phyloP scores from a whole-genome alignment of 805 yeast genomes.

The Metschnikowia colocasiae region DNA sequence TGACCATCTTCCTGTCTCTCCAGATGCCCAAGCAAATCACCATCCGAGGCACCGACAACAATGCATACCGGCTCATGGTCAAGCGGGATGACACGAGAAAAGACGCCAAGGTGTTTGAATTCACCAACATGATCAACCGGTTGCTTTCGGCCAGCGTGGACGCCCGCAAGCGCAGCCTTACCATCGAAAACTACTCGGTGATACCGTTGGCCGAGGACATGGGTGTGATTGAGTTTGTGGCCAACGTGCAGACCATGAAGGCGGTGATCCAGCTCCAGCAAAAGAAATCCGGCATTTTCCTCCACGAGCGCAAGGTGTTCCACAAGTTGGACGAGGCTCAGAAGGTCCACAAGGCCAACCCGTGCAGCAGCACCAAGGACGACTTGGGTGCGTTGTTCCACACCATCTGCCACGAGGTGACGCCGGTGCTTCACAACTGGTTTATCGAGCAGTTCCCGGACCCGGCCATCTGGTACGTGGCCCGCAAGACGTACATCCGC shows the following conservation, averaged over 20 bases:
- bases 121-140: conserved; percentile 81
- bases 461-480: conserved; percentile 81
- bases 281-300: conserved; percentile 21
- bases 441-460: conserved; percentile 85
- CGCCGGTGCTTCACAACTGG: conserved; percentile 83
- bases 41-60: conserved; percentile 74
- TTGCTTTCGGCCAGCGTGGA: conserved; percentile 63
- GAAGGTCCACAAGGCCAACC: conserved; percentile 16
- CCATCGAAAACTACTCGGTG: conserved; percentile 81
- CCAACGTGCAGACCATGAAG: conserved; percentile 67
- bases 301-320: conserved; percentile 27
- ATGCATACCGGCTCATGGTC: conserved; percentile 69
- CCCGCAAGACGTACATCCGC: conserved; percentile 69
- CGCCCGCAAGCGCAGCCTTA: conserved; percentile 66
- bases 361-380: conserved; percentile 4
- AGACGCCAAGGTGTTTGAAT: conserved; percentile 91
- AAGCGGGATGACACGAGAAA: conserved; percentile 92
- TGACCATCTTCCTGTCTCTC: conserved; percentile 71
- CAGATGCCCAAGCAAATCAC: conserved; percentile 82
- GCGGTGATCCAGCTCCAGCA: conserved; percentile 42
- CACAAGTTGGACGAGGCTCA: conserved; percentile 33
- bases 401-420: conserved; percentile 34
- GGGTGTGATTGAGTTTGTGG: conserved; percentile 85
- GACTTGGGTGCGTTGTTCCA: conserved; percentile 24
- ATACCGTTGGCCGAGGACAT: conserved; percentile 79